Conservation (phyloP, 208 protist genomes). For the Acanthamoeba royreba region DNA sequence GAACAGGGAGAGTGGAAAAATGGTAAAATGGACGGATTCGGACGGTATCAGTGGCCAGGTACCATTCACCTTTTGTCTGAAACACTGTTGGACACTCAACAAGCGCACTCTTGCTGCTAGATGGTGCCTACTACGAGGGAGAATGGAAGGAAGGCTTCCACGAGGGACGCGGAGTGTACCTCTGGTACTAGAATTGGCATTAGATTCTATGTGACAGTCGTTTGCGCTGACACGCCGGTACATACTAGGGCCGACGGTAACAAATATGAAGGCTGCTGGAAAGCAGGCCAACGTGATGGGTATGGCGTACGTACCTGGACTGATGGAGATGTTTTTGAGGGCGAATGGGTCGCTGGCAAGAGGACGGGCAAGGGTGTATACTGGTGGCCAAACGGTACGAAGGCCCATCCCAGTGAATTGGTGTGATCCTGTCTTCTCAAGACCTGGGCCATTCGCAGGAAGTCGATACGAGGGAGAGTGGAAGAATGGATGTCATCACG, state of each 20-base stretch:
- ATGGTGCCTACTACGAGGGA: neutral
- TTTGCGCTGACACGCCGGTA: neutral
- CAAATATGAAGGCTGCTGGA: slow-evolving; percentile 33
- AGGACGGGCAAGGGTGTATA: slow-evolving; percentile 6
- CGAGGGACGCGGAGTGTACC: neutral
- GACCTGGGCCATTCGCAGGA: neutral
- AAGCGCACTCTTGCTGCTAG: neutral
- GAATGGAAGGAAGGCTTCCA: slow-evolving; percentile 7
- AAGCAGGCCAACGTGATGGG: slow-evolving; percentile 5
- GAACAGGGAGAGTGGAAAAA: slow-evolving; percentile 32
- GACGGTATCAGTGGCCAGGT: neutral
- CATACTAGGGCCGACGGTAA: neutral
- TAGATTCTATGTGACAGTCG: neutral
- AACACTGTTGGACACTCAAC: neutral
- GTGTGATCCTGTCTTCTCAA: neutral
- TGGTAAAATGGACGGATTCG: neutral
- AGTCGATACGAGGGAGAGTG: slow-evolving; percentile 24
- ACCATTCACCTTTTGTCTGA: neutral
- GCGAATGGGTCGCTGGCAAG: slow-evolving; percentile 24
- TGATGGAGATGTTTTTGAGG: slow-evolving; percentile 33
- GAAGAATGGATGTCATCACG: slow-evolving; percentile 16
- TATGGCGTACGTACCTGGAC: slow-evolving; percentile 23
- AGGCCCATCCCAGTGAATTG: neutral
- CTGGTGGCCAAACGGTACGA: slow-evolving; percentile 32
- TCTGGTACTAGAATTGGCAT: neutral